Base-by-base conservation (phyloP, 108 stramenopile species). In the Bacterosira constricta region DNA sequence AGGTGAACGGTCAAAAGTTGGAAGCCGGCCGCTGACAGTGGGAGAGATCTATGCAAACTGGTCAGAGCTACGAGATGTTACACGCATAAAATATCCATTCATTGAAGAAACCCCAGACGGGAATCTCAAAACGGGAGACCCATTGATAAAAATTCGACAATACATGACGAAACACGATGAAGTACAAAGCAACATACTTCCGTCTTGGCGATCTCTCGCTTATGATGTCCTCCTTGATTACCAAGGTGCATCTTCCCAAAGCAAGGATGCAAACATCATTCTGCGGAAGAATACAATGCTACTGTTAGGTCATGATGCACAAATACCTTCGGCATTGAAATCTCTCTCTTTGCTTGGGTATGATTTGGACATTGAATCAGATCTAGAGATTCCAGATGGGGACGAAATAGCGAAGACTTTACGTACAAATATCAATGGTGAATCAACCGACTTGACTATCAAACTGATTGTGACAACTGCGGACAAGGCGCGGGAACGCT, bases 11-110 rank as follows among this genome's bases (percentile, higher is more conserved):
- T 11, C 41, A 10, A 68, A 38, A 6, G 62, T 63, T 0, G 71
- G 81, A 35, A 85, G 79, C 49, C 38, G 88, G 30, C 88, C 88
- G 8, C 55, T 89, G 31, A 89, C 88, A 5, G 88, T 86, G 9
- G 88, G 88, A 2, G 88, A 89, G 63, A 47, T 89, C n/a, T 63
- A 68, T 54, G 84, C 74, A 0, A 89, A 89, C 55, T 89, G 88
- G 88, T 17, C 44, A 2, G 77, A 79, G 26, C 59, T 79, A 37
- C 42, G 71, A 27, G 50, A 73, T 12, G 72, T 73, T 1, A 59
- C 56, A 29, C 72, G 63, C 9, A 66, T 46, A 23, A 73, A 73
- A 34, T 79, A 79, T 32, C 64, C 71, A 2, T 26, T 61, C 34
- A 20, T 67, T 8, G 47, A 66, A 11, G 47, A 73, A 39, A 21